Evolutionary conservation across 1,284 basidiomycete genomes (phyloP).

Genomic region (Sparassis latifolia): DNA sequence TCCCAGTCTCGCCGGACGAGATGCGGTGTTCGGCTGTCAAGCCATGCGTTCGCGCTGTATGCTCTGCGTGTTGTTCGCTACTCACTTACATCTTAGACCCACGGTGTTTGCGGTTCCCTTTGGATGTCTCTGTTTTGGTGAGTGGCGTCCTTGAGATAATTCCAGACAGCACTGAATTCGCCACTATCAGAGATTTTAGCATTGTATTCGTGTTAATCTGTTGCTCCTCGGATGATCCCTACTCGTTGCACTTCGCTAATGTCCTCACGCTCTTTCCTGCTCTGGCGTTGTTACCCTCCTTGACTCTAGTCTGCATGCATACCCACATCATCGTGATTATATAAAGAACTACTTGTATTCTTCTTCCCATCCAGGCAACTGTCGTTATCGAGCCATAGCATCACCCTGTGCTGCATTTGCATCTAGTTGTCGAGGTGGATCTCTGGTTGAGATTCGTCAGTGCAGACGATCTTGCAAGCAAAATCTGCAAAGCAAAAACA

Average conservation of each 20-base stretch:
- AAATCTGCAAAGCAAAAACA: too few species aligned
- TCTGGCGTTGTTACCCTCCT: slow-evolving; percentile 2
- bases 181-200: background rate
- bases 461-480: too few species aligned
- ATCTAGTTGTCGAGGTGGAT: too few species aligned
- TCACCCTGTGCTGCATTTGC: too few species aligned
- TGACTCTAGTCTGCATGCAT: slow-evolving; percentile 3
- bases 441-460: too few species aligned
- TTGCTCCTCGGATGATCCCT: background rate
- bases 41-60: background rate
- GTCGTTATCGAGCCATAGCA: too few species aligned
- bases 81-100: background rate
- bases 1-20: background rate
- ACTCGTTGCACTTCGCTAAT: background rate
- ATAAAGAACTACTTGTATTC: slow-evolving; percentile 1
- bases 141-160: background rate
- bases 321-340: slow-evolving; percentile 1
- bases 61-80: background rate
- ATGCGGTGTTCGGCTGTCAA: background rate
- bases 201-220: background rate
- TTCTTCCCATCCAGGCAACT: too few species aligned
- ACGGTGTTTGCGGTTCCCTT: background rate
- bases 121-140: slow-evolving; percentile 1
- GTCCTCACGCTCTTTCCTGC: slow-evolving; percentile 1
- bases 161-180: background rate